Percentiles rank a stretch among this genome's conserved stretches.
Evolutionary conservation across 306 rosid genomes (phyloP).

Genomic region (Abrus pulchellus): DNA sequence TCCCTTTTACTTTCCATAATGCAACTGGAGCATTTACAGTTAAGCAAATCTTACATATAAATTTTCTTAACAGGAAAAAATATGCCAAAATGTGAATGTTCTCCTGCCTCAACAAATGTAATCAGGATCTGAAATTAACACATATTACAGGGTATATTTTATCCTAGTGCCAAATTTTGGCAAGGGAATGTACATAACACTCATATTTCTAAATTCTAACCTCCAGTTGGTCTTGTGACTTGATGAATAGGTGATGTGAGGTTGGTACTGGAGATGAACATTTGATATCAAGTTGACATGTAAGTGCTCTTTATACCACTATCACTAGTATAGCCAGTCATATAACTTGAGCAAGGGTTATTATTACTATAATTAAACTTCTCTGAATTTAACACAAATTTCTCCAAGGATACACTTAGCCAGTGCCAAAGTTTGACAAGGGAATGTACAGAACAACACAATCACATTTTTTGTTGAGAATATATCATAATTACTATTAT

Average conservation of each 20-base stretch:
- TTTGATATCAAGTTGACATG: background rate
- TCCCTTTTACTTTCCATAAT: slow-evolving; percentile 33
- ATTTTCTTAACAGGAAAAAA: slow-evolving; percentile 32
- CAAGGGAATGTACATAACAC: background rate
- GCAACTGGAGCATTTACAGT: slow-evolving; percentile 25
- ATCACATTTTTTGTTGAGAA: no score
- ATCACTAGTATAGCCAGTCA: slow-evolving; percentile 23
- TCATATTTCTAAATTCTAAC: background rate
- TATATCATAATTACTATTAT: no score
- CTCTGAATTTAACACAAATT: no score
- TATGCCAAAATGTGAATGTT: slow-evolving; percentile 28
- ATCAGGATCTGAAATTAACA: slow-evolving; percentile 14
- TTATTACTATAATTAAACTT: no score
- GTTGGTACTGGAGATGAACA: background rate
- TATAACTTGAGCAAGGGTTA: background rate
- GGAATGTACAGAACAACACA: no score
- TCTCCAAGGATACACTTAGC: no score
- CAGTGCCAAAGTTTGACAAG: no score
- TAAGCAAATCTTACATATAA: slow-evolving; percentile 9
- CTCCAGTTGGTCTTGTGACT: no score
- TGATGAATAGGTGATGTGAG: no score
- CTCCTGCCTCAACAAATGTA: slow-evolving; percentile 26
- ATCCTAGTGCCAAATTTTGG: slow-evolving; percentile 11
- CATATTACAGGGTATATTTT: background rate
- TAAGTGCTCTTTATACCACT: background rate